Evolutionary conservation across 176 grass and related monocot species (phyloP), one percentile per base, ranked within the genome.

Genomic region (Avena atlantica): DNA sequence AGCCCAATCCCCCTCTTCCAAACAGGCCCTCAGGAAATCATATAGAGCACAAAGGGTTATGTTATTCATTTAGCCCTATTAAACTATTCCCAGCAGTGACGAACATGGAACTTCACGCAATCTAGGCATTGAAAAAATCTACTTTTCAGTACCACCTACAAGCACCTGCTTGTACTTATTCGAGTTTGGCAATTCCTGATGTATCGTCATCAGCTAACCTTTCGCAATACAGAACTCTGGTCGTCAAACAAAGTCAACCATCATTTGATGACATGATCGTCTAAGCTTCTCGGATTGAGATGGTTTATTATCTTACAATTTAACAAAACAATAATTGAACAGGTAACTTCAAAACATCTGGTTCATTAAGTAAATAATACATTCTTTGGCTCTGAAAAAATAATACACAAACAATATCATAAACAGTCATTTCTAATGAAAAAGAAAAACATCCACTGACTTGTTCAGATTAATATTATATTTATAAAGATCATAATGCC

Each of bases 391-490:
- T 70, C 73, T 57, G 8, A 21, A 44, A 81, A 7, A 45, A 36
- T 34, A 70, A 77, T 11, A 66, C 16, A 52, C 2, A 59, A 80
- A 47, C 4, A 14, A 47, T 2, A 15, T 60, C 75, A 72, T 42
- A 59, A 3, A 24, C 14, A 44, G 81, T 21, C 5, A 85, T 63
- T 70, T 60, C 6, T 80, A 60, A 13, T 13, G 27, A 1, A 13
- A 52, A 69, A 50, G 6, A 51, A 62, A 62, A 75, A 75, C 55
- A 76, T 51, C 24, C 50, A 6, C 52, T 65, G 25, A 52, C 17
- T 76, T 85, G 37, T 65, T 85, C 25, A 52, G 71, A 9, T 42
- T 67, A 68, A 68, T 78, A 74, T 50, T 67, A 68, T 78, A 79
- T 80, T 37, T 27, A 87, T 59, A 76, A 47, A 87, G 57, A 79